Base-by-base conservation (phyloP, 495 filamentous ascomycete species). In the Neurospora intermedia region DNA sequence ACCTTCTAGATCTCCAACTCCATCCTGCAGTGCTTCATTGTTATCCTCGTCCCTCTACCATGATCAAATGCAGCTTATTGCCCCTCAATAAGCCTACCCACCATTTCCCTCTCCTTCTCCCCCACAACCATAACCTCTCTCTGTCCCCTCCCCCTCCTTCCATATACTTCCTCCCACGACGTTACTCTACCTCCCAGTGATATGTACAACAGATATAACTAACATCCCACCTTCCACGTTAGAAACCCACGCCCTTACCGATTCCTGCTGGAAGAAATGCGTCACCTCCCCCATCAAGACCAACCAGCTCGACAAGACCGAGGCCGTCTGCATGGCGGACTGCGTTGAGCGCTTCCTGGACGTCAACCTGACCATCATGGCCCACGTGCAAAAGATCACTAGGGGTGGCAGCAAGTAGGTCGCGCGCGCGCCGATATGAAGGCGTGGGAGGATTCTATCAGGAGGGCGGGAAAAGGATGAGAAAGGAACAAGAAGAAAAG, bases 341-440 rank as follows among this genome's bases (percentile, higher is more conserved):
- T 99, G 96, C 78, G 93, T 98, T 66, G 92, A 96, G 74, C 88
- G 96, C 69, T 99, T 94, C 84, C 86, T 98, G 86, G 96, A 99
- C 83, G 87, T 93, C 70, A 94, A 94, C 83, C 79, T 91, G 69
- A 82, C 90, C 23, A 91, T 97, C 16, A 79, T 98, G 82, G 89
- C 89, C 84, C 92, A 97, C 78, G 80, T 99, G 80, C 88, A 93
- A 75, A 84, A 78, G 43, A 27, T 66, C 27, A 66, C 54, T 6
- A 38, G 54, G 23, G 54, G 54, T 7, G 54, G 27, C 27, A 66
- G 27, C 54, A 66, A 66, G 54, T 38, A 66, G 54, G 23, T 66
- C 23, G 3, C 13, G 16, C 13, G 16, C 23, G 23, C 27, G 48
- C 48, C 6, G 27, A 27, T 13, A 2, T 7, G 27, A 18, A 66